Evolutionary conservation across 2,329 filamentous ascomycete genomes (phyloP).

Genomic region (Fusarium transvaalense): DNA sequence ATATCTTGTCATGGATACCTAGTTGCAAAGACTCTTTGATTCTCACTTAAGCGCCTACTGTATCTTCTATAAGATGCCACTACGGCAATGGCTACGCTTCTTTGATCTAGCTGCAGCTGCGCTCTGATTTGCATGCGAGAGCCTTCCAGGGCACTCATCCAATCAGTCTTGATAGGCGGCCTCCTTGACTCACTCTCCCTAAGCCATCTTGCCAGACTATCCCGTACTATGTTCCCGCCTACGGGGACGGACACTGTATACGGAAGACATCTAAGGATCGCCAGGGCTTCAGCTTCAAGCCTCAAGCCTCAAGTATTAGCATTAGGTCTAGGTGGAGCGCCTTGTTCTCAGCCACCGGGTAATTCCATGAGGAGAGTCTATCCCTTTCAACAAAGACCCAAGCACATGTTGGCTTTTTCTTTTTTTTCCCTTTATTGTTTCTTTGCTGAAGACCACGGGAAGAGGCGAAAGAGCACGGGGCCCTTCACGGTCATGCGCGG

Average conservation of each 20-base stretch:
- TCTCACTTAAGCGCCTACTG: slow-evolving; percentile 7
- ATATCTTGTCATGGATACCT: not conserved
- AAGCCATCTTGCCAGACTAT: not conserved
- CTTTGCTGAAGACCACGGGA: not conserved
- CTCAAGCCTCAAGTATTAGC: not conserved
- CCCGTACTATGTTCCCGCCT: not conserved
- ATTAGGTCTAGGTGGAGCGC: slow-evolving; percentile 15
- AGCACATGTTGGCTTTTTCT: not conserved
- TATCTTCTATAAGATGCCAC: not conserved
- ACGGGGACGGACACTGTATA: slow-evolving; percentile 2
- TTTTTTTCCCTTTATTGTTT: not conserved
- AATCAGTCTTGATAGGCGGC: slow-evolving; percentile 10
- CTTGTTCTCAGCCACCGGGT: slow-evolving; percentile 22
- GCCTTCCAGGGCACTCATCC: not conserved
- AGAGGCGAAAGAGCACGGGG: slow-evolving; percentile 2
- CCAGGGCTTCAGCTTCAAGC: slow-evolving; percentile 16
- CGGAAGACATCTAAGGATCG: slow-evolving; percentile 6
- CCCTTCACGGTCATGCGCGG: slow-evolving; percentile 12
- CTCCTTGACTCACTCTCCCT: slow-evolving; percentile 7
- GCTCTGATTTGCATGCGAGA: not conserved
- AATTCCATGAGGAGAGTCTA: slow-evolving; percentile 5
- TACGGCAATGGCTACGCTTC: slow-evolving; percentile 1
- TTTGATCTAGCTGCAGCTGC: slow-evolving; percentile 13
- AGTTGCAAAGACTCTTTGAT: not conserved
- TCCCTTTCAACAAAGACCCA: not conserved